phyloP scores from a whole-genome alignment of 2,329 filamentous ascomycete genomes.

The Scedosporium aurantiacum region DNA sequence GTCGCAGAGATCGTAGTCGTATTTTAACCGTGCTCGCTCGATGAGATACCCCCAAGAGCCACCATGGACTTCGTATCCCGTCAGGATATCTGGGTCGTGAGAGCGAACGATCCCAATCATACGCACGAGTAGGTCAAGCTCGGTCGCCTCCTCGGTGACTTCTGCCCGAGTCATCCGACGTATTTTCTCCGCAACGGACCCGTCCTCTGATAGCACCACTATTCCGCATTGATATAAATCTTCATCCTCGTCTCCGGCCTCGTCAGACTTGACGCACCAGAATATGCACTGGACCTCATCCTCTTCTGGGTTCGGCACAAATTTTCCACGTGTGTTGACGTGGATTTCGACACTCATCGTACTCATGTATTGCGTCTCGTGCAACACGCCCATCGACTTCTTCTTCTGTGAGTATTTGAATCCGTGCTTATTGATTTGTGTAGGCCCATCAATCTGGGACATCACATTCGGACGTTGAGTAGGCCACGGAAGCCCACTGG shows the following conservation, averaged over 20 bases:
- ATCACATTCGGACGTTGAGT: conserved; percentile 29
- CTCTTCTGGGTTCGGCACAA: conserved; percentile 80
- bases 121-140: conserved; percentile 75
- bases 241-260: conserved; percentile 36
- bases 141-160: conserved; percentile 63
- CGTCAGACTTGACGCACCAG: conserved; percentile 77
- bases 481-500: not conserved
- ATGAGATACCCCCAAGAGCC: conserved; percentile 93
- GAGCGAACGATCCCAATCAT: conserved; percentile 76
- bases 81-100: conserved; percentile 83
- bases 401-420: conserved; percentile 78
- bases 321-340: conserved; percentile 69
- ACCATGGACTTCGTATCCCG: conserved; percentile 89
- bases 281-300: conserved; percentile 84
- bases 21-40: conserved; percentile 74
- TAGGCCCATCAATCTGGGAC: conserved; percentile 83
- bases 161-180: conserved; percentile 50
- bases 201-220: conserved; percentile 56
- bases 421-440: conserved; percentile 68
- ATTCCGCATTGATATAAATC: conserved; percentile 51
- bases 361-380: conserved; percentile 90
- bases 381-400: conserved; percentile 63
- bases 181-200: conserved; percentile 48
- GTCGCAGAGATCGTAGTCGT: conserved; percentile 82
- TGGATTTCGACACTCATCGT: conserved; percentile 91